A percentile compares a stretch with the other conserved stretches of the same genome.
phyloP scores from a whole-genome alignment of 1,139 yeast genomes.

The Lodderomyces metapsilosis region DNA sequence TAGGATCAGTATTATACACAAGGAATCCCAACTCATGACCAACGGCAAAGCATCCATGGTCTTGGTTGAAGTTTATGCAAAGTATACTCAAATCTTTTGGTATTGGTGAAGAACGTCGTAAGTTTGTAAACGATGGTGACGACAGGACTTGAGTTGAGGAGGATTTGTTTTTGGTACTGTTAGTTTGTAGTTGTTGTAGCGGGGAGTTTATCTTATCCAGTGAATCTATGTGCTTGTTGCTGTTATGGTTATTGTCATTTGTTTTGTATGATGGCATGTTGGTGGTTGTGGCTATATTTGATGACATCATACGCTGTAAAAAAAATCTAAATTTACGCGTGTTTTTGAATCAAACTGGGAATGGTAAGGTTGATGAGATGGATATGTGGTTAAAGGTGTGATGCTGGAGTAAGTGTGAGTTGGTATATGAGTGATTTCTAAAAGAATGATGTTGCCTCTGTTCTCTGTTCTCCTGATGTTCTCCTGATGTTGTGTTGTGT shows the following conservation, averaged over 20 bases:
- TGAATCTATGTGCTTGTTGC: neutral
- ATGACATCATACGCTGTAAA: neutral
- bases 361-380: too few species aligned
- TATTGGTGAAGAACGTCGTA: neutral
- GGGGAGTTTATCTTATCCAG: neutral
- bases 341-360: neutral
- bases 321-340: neutral
- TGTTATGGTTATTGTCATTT: neutral
- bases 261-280: neutral
- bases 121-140: neutral
- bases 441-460: too few species aligned
- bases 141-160: neutral
- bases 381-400: too few species aligned
- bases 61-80: conserved; percentile 78
- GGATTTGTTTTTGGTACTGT: neutral
- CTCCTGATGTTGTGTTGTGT: too few species aligned
- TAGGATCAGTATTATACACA: conserved; percentile 86
- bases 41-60: conserved; percentile 84
- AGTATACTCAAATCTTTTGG: conserved; percentile 32
- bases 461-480: too few species aligned
- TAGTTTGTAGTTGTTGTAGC: neutral
- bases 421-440: too few species aligned
- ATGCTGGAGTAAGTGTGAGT: too few species aligned
- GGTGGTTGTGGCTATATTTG: neutral
- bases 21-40: conserved; percentile 80